Percentiles rank a stretch among this genome's conserved stretches.
phyloP scores from a whole-genome alignment of 1,284 basidiomycete species.

The Kwoniella shivajii region DNA sequence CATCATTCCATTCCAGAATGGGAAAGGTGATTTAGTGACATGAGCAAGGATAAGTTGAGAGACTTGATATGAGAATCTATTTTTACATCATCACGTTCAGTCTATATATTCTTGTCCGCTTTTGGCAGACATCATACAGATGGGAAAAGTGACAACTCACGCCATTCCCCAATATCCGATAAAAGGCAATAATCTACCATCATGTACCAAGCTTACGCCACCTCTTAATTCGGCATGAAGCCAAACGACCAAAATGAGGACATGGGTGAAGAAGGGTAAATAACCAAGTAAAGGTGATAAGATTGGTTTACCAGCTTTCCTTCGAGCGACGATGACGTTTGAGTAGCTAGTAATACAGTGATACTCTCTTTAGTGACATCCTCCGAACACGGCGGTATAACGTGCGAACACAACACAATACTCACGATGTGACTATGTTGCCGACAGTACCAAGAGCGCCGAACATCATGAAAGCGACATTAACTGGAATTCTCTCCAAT shows the following conservation, averaged over 20 bases:
- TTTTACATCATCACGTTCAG: constrained; percentile 10
- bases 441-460: constrained; percentile 71
- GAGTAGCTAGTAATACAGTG: too few species aligned
- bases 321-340: constrained; percentile 68
- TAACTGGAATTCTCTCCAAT: constrained; percentile 67
- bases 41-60: constrained; percentile 92
- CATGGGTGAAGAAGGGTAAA: constrained; percentile 74
- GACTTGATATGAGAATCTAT: constrained; percentile 63
- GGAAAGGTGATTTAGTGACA: constrained; percentile 81
- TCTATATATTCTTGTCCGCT: not conserved
- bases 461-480: constrained; percentile 86
- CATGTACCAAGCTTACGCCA: constrained; percentile 57
- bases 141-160: constrained; percentile 25
- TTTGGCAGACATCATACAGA: not conserved
- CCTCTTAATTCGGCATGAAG: constrained; percentile 63
- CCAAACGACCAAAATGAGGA: constrained; percentile 75
- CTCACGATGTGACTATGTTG: constrained; percentile 76
- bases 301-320: constrained; percentile 56
- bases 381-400: too few species aligned
- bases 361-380: too few species aligned
- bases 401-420: not conserved
- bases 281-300: constrained; percentile 70
- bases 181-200: constrained; percentile 78
- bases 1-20: constrained; percentile 85
- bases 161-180: constrained; percentile 85